phyloP scores from a whole-genome alignment of 1,284 basidiomycete genomes.

The Leccinum variabile region DNA sequence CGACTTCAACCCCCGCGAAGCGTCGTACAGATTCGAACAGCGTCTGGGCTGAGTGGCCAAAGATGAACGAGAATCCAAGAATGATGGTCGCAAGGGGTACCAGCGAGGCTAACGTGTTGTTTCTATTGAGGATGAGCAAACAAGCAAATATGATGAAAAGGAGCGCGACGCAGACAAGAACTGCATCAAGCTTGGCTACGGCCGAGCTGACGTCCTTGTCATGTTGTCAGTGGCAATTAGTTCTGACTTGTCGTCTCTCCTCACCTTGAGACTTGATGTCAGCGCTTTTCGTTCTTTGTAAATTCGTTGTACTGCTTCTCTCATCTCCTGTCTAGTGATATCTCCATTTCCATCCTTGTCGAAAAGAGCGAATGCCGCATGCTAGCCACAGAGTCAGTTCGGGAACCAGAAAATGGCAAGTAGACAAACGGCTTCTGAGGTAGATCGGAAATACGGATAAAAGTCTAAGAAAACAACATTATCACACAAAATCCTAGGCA shows the following conservation, averaged over 20 bases:
- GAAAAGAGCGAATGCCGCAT: constrained; percentile 73
- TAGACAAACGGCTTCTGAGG: constrained; percentile 64
- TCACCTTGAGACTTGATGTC: constrained; percentile 67
- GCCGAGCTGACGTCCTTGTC: constrained; percentile 64
- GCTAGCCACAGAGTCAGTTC: constrained; percentile 38
- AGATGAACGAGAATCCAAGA: constrained; percentile 79
- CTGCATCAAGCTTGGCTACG: constrained; percentile 76
- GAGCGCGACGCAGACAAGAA: constrained; percentile 62
- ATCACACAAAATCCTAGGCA: neutral
- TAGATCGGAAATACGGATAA: constrained; percentile 73
- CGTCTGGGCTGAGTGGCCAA: constrained; percentile 80
- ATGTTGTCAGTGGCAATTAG: constrained; percentile 4
- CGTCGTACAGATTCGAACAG: constrained; percentile 73
- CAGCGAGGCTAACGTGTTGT: constrained; percentile 71
- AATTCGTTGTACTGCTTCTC: constrained; percentile 80
- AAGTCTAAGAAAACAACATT: constrained; percentile 49
- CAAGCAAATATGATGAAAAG: constrained; percentile 70
- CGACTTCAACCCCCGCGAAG: neutral
- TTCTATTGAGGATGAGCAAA: constrained; percentile 76
- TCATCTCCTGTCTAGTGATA: constrained; percentile 79
- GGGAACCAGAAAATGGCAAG: neutral
- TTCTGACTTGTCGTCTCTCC: constrained; percentile 2
- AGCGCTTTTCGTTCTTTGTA: constrained; percentile 79
- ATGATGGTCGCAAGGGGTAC: constrained; percentile 82
- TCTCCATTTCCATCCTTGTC: constrained; percentile 86